Base-by-base conservation (phyloP, 495 filamentous ascomycete species). In the Neurospora sublineolata region DNA sequence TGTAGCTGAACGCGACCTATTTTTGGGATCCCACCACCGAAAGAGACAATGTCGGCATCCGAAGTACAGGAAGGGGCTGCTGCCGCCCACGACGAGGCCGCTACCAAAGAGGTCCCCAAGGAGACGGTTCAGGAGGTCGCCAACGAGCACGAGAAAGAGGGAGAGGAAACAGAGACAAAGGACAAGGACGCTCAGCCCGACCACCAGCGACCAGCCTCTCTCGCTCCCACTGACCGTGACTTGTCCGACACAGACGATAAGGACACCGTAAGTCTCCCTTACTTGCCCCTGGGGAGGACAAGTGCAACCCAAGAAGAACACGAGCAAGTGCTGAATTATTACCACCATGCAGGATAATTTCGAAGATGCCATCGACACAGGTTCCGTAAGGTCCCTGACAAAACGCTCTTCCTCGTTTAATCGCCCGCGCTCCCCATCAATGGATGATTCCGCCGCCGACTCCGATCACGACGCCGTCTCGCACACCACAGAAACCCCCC, bases 351-450 rank as follows among this genome's bases (percentile, higher is more conserved):
- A 93, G 91, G 92, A 94, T 72, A 88, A 88, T 27, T 94, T 93
- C 71, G 90, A 93, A 77, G 91, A 94, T 82, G 90, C 90, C 71
- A 82, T 87, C 74, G 91, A 93, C 80, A 84, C 81, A 18, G 78
- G 80, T 68, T 84, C 83, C 46, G 76, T 83, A 33, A 80, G 84
- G 52, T 84, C 84, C 10, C 75, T 86, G 73, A 86, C 83, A 77
- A 83, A 80, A 76, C 79, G 80, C 86, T 76, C 84, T 83, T 82
- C 82, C 52, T 79, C 85, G 73, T 73, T 76, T 76, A 77, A 74
- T 30, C 76, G 73, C 73, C 72, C 52, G 12, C 52, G 52, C 14
- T 64, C 52, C 30, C 52, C 70, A 38, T 64, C 75, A 27, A 36
- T 75, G 40, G 80, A 77, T 14, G 78, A 80, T 44, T 73, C 68